phyloP scores from a whole-genome alignment of 2,329 filamentous ascomycete genomes.

The Thelonectria discophora region DNA sequence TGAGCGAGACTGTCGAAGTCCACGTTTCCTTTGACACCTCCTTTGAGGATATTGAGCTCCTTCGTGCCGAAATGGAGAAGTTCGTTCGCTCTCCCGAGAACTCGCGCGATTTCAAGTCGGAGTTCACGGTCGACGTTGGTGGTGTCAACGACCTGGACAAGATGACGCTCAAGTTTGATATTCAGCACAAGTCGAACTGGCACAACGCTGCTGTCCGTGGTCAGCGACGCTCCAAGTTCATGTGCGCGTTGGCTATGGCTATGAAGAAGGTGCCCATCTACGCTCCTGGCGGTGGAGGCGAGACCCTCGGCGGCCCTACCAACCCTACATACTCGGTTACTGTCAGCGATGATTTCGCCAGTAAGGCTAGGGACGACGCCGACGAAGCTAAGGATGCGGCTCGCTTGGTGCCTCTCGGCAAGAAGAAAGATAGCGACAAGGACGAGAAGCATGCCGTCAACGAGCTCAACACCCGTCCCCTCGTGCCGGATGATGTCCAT shows the following conservation, averaged over 20 bases:
- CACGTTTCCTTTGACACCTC: slow-evolving; percentile 86
- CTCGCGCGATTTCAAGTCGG: slow-evolving; percentile 87
- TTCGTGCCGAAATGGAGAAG: slow-evolving; percentile 83
- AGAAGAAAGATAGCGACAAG: slow-evolving; percentile 42
- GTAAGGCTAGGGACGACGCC: slow-evolving; percentile 67
- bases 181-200: slow-evolving; percentile 94
- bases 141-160: slow-evolving; percentile 89
- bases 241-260: slow-evolving; percentile 89
- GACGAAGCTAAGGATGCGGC: slow-evolving; percentile 68
- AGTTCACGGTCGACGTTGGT: slow-evolving; percentile 79
- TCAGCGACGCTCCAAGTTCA: slow-evolving; percentile 90
- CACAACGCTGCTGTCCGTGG: slow-evolving; percentile 85
- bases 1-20: slow-evolving; percentile 85
- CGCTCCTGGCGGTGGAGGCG: slow-evolving; percentile 76
- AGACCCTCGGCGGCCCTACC: slow-evolving; percentile 68
- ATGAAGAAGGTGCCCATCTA: slow-evolving; percentile 89
- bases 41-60: slow-evolving; percentile 87
- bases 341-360: slow-evolving; percentile 74
- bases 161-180: slow-evolving; percentile 81
- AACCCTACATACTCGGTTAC: slow-evolving; percentile 86
- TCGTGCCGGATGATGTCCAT: slow-evolving; percentile 36
- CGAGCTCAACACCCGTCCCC: slow-evolving; percentile 53
- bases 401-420: slow-evolving; percentile 67
- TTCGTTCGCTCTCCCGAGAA: slow-evolving; percentile 90
- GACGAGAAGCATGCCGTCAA: slow-evolving; percentile 57